phyloP scores from a whole-genome alignment of 108 stramenopile genomes.

The Pseudonitzschia multiseries region DNA sequence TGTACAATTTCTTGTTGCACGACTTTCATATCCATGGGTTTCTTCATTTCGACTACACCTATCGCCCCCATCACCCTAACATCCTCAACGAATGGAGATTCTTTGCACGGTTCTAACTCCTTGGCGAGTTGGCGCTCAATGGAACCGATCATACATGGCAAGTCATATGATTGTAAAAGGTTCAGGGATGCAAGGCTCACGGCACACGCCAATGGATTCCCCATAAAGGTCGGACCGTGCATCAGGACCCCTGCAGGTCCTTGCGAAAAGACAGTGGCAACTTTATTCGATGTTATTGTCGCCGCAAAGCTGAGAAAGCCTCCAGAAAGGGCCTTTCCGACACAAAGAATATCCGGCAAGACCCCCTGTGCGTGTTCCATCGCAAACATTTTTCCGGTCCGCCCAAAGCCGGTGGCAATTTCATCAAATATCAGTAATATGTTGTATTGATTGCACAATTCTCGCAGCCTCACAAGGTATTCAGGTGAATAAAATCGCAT shows the following conservation, averaged over 20 bases:
- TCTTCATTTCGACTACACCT: slow-evolving; percentile 80
- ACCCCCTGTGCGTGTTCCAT: slow-evolving; percentile 51
- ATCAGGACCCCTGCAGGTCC: slow-evolving; percentile 60
- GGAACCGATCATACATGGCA: slow-evolving; percentile 46
- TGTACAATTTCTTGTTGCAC: slow-evolving; percentile 59
- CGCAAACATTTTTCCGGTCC: slow-evolving; percentile 83
- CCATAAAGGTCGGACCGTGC: slow-evolving; percentile 89
- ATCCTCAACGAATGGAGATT: slow-evolving; percentile 59
- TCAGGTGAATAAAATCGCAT: slow-evolving; percentile 82
- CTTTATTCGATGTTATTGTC: slow-evolving; percentile 55
- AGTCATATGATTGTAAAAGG: slow-evolving; percentile 52
- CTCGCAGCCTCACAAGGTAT: slow-evolving; percentile 52
- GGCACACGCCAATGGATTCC: slow-evolving; percentile 82
- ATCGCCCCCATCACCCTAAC: slow-evolving; percentile 87
- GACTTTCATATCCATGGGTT: slow-evolving; percentile 62
- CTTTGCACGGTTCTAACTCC: slow-evolving; percentile 50
- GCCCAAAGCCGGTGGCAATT: slow-evolving; percentile 89
- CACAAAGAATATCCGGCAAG: slow-evolving; percentile 80
- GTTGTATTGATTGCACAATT: slow-evolving; percentile 70
- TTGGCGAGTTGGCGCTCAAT: slow-evolving; percentile 53
- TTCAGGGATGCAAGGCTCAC: slow-evolving; percentile 63
- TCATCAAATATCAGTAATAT: slow-evolving; percentile 88
- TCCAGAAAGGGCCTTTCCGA: slow-evolving; percentile 86
- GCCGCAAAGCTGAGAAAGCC: slow-evolving; percentile 85
- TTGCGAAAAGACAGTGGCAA: slow-evolving; percentile 65